Evolutionary conservation across 306 rosid genomes (phyloP), one percentile per base, ranked within the genome.

Genomic region (Castanea mollissima): DNA sequence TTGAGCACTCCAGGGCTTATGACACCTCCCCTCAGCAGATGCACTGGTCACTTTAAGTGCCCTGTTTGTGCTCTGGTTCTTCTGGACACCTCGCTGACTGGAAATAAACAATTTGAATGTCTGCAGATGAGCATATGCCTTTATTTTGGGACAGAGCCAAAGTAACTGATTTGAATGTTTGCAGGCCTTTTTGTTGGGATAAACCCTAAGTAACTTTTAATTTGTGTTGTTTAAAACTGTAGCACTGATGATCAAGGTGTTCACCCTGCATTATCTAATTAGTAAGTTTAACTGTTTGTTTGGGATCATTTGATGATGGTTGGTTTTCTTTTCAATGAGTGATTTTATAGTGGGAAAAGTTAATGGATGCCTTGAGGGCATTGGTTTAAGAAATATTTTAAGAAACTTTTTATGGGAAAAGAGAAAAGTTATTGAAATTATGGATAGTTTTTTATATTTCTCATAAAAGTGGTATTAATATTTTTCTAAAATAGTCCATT

Each of bases 1-100:
- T 82, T 27, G 92, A 77, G 76, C 90, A 88, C 80, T 57, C 91
- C 16, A 75, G 90, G 76, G 81, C 80, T 32, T 91, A 76, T 62
- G 91, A 85, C 67, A 77, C 85, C 77, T 76, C 85, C 51, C 46
- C 83, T 73, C 92, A 85, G 83, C 89, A 89, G 71, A 75, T 83
- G 78, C 85, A 86, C 51, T 94, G 99, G 97, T 90, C 97, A 14
- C 97, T 92, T 62, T 94, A 78, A 85, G 7, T 27, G 74, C 70
- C 60, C 71, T 10, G 34, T 49, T 62, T 73, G 44, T 4, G 69
- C 23, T 79, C 80, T 41, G 68, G 78, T 78, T 65, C 74, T 69
- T 73, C 69, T 55, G 65, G 44, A 73, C 83, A 59, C 69, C 64
- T 29, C 4, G 12, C 18, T 56, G 60, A 23, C 10, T 72, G 68